A percentile compares a stretch with the other conserved stretches of the same genome.
These are phyloP conservation scores for Dryas octopetala DNA, from an alignment of 306 rosid species.

Conservation along the genomic window DNA sequence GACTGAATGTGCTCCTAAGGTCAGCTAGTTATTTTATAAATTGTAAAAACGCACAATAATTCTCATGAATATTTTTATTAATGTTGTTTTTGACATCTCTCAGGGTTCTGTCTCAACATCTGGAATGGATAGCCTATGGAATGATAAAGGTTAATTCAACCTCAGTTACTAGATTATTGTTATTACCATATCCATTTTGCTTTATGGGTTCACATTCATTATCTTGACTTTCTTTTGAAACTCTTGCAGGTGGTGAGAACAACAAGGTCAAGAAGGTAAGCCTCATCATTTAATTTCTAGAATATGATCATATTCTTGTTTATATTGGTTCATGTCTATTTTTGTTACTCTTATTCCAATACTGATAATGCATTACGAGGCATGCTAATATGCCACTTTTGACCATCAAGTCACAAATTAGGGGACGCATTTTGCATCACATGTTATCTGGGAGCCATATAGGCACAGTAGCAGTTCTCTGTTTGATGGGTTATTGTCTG, in stretches of 20 bases:
- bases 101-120: constrained; percentile 50
- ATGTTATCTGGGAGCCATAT: not conserved
- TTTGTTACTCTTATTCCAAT: not conserved
- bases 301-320: constrained; percentile 5
- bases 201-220: constrained; percentile 17
- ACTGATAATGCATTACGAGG: not conserved
- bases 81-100: constrained; percentile 10
- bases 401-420: not conserved
- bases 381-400: not conserved
- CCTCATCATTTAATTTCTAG: constrained; percentile 9
- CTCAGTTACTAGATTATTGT: constrained; percentile 5
- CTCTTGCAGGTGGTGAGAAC: constrained; percentile 43
- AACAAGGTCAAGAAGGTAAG: constrained; percentile 56
- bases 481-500: not conserved
- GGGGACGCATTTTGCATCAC: too few relatives aligned
- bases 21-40: constrained; percentile 23
- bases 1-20: constrained; percentile 50
- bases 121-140: constrained; percentile 63
- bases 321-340: not conserved
- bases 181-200: constrained; percentile 3
- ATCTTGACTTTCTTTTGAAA: constrained; percentile 23
- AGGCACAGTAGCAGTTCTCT: not conserved
- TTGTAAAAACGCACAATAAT: not conserved
- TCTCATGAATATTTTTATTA: constrained; percentile 7
- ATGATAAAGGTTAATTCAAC: constrained; percentile 48